Percentiles rank a stretch among this genome's conserved stretches.
phyloP scores from a whole-genome alignment of 164 flowering plant species.

The Echeveria elegans region DNA sequence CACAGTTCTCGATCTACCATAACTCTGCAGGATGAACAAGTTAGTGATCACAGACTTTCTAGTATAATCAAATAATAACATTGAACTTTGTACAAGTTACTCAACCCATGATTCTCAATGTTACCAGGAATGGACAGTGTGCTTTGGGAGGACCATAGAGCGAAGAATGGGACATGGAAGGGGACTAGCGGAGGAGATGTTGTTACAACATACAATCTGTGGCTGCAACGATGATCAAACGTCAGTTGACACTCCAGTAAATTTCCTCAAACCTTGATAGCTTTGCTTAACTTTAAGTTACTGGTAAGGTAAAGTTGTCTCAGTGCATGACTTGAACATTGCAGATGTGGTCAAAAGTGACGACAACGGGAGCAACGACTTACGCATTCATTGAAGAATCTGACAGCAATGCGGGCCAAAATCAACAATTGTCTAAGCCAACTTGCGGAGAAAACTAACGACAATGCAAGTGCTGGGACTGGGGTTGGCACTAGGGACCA shows the following conservation, averaged over 20 bases:
- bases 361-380: conserved; percentile 35
- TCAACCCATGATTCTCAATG: no score
- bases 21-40: neutral
- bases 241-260: conserved; percentile 21
- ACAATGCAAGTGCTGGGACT: conserved; percentile 11
- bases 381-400: conserved; percentile 23
- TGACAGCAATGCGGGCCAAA: conserved; percentile 48
- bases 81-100: no score
- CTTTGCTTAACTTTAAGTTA: neutral
- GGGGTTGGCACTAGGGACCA: conserved; percentile 15
- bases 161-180: conserved; percentile 24
- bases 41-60: neutral
- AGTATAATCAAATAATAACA: no score
- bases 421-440: conserved; percentile 19
- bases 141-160: conserved; percentile 49
- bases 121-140: conserved; percentile 33
- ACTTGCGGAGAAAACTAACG: neutral
- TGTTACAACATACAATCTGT: conserved; percentile 39
- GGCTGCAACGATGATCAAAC: conserved; percentile 63
- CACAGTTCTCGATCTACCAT: neutral
- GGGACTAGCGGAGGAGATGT: conserved; percentile 65
- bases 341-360: conserved; percentile 27
- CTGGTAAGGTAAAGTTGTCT: neutral
- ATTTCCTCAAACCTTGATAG: neutral
- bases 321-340: neutral